Evolutionary conservation across 306 rosid genomes (phyloP).

Genomic region (Medicago truncatula): DNA sequence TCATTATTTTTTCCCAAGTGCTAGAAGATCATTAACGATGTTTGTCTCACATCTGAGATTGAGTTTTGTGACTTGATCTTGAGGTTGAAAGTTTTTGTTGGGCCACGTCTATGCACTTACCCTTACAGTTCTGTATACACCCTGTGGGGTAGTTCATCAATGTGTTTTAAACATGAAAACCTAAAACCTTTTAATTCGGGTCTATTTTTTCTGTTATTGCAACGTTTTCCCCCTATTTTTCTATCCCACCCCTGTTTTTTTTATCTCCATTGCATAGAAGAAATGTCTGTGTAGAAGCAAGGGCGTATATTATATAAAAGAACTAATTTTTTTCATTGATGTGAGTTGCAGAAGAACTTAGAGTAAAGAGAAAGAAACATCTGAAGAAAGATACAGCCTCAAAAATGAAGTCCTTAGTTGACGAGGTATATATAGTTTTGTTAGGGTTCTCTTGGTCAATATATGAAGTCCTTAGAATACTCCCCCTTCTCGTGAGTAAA

Average conservation of each 20-base stretch:
- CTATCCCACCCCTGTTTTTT: neutral
- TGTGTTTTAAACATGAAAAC: constrained; percentile 14
- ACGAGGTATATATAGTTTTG: constrained; percentile 71
- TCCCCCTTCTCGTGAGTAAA: neutral
- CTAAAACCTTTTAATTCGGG: constrained; percentile 3
- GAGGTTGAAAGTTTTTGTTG: constrained; percentile 1
- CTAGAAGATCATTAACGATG: constrained; percentile 20
- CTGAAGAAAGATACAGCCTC: constrained; percentile 96
- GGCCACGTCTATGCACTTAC: neutral
- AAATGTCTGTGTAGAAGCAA: constrained; percentile 3
- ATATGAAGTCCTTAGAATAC: neutral
- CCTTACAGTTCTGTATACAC: neutral
- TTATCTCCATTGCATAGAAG: constrained; percentile 8
- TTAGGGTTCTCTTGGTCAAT: constrained; percentile 19
- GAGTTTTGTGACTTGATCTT: constrained; percentile 30
- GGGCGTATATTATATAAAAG: constrained; percentile 29
- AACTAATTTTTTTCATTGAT: constrained; percentile 45
- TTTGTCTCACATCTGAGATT: neutral
- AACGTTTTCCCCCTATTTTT: neutral
- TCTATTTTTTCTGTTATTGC: constrained; percentile 1
- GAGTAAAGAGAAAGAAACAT: constrained; percentile 89
- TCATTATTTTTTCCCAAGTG: neutral
- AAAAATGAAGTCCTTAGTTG: constrained; percentile 90
- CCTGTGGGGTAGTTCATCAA: constrained; percentile 11
- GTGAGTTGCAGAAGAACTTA: constrained; percentile 87